These are phyloP conservation scores for Phaeosphaeriaceae sp. DNA, from an alignment of 2,329 filamentous ascomycete species.

Conservation along the genomic window DNA sequence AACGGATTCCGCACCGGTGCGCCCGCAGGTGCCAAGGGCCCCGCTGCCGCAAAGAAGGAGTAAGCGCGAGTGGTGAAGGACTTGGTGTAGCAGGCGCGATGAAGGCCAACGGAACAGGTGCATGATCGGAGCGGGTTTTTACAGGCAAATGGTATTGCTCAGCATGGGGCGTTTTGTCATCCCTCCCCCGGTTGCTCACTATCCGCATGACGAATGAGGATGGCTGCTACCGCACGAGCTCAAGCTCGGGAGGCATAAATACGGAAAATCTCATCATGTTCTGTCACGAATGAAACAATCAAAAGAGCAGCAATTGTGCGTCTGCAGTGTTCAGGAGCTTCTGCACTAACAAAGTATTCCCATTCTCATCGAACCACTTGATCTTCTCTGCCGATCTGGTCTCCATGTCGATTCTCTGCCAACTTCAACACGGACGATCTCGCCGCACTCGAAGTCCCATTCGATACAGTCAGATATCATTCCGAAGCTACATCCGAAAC, in stretches of 20 bases:
- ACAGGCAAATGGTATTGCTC: slow-evolving; percentile 47
- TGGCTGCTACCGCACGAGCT: slow-evolving; percentile 35
- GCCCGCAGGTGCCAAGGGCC: slow-evolving; percentile 83
- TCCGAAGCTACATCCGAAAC: background rate
- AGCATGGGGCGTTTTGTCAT: slow-evolving; percentile 49
- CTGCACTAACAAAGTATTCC: background rate
- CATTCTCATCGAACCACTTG: background rate
- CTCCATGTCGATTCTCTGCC: no score
- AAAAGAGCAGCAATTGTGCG: slow-evolving; percentile 12
- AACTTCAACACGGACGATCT: no score
- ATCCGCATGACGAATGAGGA: slow-evolving; percentile 41
- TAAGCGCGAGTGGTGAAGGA: slow-evolving; percentile 18
- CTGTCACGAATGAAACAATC: slow-evolving; percentile 48
- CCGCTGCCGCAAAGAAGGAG: slow-evolving; percentile 46
- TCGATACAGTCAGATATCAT: no score
- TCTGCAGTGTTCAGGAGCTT: background rate
- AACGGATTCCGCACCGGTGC: slow-evolving; percentile 95
- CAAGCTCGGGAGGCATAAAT: slow-evolving; percentile 47
- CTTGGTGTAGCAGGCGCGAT: slow-evolving; percentile 32
- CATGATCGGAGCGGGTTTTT: slow-evolving; percentile 43
- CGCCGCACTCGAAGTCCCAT: no score
- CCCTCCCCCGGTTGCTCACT: slow-evolving; percentile 43
- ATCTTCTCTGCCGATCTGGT: no score
- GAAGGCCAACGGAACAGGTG: slow-evolving; percentile 34
- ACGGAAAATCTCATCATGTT: slow-evolving; percentile 50